Conservation (phyloP, 2,329 filamentous ascomycete species). For the Cladosporium colombiae region DNA sequence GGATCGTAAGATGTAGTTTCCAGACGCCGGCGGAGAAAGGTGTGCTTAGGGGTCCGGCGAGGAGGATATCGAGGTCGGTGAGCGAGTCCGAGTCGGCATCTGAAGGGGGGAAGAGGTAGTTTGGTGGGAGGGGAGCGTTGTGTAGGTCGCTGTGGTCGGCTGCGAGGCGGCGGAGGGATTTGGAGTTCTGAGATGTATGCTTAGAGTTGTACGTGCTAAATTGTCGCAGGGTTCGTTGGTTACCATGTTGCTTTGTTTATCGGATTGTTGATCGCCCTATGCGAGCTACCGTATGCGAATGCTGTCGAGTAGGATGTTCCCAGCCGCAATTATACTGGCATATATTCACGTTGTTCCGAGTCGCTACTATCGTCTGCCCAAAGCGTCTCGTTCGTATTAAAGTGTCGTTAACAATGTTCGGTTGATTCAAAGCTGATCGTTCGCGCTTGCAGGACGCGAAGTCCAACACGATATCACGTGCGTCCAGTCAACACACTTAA, state of each 20-base stretch:
- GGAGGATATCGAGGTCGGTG: constrained; percentile 58
- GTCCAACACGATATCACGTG: not conserved
- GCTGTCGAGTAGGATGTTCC: constrained; percentile 6
- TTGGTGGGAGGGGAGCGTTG: constrained; percentile 57
- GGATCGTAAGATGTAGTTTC: constrained; percentile 61
- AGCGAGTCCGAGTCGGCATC: constrained; percentile 51
- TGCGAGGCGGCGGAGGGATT: constrained; percentile 58
- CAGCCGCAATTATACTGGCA: not conserved
- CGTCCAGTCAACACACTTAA: no score
- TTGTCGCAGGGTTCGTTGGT: not conserved
- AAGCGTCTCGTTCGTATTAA: not conserved
- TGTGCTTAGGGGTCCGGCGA: constrained; percentile 61
- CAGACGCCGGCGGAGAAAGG: constrained; percentile 61
- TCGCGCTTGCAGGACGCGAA: constrained; percentile 4
- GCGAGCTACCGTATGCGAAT: constrained; percentile 4
- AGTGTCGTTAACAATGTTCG: not conserved
- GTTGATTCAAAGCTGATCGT: not conserved
- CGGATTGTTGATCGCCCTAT: not conserved
- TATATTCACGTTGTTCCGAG: not conserved
- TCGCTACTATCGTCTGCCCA: not conserved
- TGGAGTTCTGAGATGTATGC: constrained; percentile 43
- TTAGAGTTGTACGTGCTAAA: not conserved
- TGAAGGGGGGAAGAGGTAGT: constrained; percentile 58
- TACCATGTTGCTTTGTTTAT: constrained; percentile 5
- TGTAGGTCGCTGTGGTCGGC: constrained; percentile 61